Evolutionary conservation across 1,139 yeast genomes (phyloP).

Genomic region (Geotrichum bryndzae): DNA sequence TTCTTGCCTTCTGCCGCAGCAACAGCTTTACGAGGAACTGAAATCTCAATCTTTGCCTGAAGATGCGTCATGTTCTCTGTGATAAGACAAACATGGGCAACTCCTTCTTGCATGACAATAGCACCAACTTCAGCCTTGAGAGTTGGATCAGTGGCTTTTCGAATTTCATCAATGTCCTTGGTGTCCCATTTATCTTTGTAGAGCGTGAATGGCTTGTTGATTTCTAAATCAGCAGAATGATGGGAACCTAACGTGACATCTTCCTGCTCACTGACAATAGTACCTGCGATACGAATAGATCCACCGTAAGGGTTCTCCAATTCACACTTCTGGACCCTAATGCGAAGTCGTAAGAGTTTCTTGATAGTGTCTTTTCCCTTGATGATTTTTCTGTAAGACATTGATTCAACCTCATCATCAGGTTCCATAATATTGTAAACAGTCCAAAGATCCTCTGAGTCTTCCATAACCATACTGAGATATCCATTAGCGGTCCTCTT

Average conservation of each 20-base stretch:
- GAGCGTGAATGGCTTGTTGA: conserved; percentile 62
- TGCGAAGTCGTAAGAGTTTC: conserved; percentile 48
- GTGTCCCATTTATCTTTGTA: conserved; percentile 78
- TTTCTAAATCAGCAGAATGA: conserved; percentile 79
- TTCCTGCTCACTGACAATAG: conserved; percentile 64
- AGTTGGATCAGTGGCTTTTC: conserved; percentile 68
- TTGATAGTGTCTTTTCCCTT: conserved; percentile 43
- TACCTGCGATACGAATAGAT: conserved; percentile 73
- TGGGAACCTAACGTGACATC: conserved; percentile 80
- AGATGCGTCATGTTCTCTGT: conserved; percentile 86
- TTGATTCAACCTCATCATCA: conserved; percentile 67
- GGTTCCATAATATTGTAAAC: conserved; percentile 70
- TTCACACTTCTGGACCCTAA: conserved; percentile 64
- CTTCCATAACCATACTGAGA: conserved; percentile 69
- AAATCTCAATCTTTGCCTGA: conserved; percentile 71
- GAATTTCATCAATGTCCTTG: conserved; percentile 57
- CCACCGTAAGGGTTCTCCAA: conserved; percentile 69
- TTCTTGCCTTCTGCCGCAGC: conserved; percentile 63
- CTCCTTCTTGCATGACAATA: conserved; percentile 83
- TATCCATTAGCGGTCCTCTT: conserved; percentile 45
- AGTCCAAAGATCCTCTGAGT: conserved; percentile 88
- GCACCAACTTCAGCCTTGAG: conserved; percentile 91
- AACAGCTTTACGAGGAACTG: conserved; percentile 67
- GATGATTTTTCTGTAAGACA: conserved; percentile 56
- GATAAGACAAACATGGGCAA: conserved; percentile 84